These are phyloP conservation scores for Ganoderma lucidum DNA, from an alignment of 1,284 basidiomycete genomes.

Conservation along the genomic window DNA sequence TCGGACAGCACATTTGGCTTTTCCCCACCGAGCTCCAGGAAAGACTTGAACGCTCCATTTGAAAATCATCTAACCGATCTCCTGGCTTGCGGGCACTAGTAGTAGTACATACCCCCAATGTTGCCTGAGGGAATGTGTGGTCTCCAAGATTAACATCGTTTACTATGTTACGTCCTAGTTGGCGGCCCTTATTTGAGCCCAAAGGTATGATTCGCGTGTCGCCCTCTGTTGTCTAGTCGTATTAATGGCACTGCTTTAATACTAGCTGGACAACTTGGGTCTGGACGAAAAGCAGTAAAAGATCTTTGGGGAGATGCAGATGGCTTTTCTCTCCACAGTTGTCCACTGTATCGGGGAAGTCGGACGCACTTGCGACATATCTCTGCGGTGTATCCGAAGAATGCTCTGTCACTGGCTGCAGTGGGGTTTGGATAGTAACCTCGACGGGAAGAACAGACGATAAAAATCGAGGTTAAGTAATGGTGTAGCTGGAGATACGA, in stretches of 20 bases:
- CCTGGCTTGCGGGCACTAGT: slow-evolving; percentile 53
- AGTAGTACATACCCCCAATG: slow-evolving; percentile 62
- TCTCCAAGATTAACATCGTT: slow-evolving; percentile 60
- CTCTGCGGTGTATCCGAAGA: too few relatives aligned
- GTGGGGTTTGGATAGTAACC: not conserved
- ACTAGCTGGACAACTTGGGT: slow-evolving; percentile 42
- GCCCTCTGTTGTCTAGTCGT: too few relatives aligned
- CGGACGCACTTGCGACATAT: too few relatives aligned
- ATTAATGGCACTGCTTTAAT: too few relatives aligned
- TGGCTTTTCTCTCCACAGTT: slow-evolving; percentile 58
- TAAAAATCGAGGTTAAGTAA: not conserved
- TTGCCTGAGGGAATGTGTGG: slow-evolving; percentile 57
- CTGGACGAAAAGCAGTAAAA: slow-evolving; percentile 55
- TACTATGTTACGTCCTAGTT: slow-evolving; percentile 69
- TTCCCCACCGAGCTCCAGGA: too few relatives aligned
- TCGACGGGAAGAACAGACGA: not conserved
- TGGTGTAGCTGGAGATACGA: too few relatives aligned
- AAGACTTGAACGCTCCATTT: slow-evolving; percentile 61
- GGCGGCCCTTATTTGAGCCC: slow-evolving; percentile 49
- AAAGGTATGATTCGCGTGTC: slow-evolving; percentile 42
- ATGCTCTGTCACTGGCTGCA: too few relatives aligned
- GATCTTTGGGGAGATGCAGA: slow-evolving; percentile 61
- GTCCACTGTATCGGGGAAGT: slow-evolving; percentile 49
- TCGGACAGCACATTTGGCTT: too few relatives aligned
- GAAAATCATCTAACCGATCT: slow-evolving; percentile 55